These are phyloP conservation scores for Polygonum aviculare DNA, from an alignment of 148 eudicot genomes.

Conservation along the genomic window DNA sequence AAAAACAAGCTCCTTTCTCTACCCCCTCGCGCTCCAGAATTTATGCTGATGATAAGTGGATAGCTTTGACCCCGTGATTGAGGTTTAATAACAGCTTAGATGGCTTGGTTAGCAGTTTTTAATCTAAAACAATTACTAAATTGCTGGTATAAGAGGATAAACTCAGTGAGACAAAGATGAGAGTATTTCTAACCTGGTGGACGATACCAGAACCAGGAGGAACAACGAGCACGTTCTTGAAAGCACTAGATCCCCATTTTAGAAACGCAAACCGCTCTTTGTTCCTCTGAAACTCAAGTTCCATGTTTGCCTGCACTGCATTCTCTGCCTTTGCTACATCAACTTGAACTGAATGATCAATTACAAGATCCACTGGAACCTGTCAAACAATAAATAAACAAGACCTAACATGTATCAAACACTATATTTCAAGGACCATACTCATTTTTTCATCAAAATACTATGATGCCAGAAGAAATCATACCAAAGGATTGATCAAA, in stretches of 20 bases:
- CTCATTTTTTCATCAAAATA: not conserved
- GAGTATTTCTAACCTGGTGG: conserved; percentile 56
- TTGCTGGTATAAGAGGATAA: no score
- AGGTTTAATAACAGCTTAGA: no score
- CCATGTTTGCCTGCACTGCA: conserved; percentile 78
- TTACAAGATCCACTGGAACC: conserved; percentile 95
- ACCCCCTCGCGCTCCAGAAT: no score
- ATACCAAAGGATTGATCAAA: conserved; percentile 90
- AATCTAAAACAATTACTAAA: no score
- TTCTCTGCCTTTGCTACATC: conserved; percentile 76
- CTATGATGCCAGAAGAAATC: not conserved
- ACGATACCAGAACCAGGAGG: conserved; percentile 99
- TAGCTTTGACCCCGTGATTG: no score
- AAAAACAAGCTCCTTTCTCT: no score
- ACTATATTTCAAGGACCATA: not conserved
- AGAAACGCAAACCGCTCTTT: conserved; percentile 82
- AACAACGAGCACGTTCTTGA: conserved; percentile 89
- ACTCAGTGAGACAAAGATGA: not conserved
- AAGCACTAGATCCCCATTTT: conserved; percentile 95
- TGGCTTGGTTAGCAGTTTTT: no score
- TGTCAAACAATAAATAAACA: conserved; percentile 14
- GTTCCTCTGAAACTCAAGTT: conserved; percentile 77
- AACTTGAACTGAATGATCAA: conserved; percentile 95
- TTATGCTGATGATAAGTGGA: no score
- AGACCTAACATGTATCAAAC: not conserved